Percentiles rank a stretch among this genome's conserved stretches.
phyloP scores from a whole-genome alignment of 2,329 filamentous ascomycete species.

The Fusarium staphyleae region DNA sequence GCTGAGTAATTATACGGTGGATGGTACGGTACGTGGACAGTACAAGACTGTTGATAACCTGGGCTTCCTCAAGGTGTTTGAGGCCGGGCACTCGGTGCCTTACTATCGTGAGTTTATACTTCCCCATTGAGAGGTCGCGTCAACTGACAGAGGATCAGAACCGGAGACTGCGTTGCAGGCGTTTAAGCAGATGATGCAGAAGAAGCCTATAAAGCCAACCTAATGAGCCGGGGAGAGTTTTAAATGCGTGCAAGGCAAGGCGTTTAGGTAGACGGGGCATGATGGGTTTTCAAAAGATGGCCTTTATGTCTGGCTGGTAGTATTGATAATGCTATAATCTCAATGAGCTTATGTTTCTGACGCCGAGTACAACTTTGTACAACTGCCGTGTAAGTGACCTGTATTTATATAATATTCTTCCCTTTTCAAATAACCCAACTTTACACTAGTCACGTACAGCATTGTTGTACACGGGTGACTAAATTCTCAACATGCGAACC shows the following conservation, averaged over 20 bases:
- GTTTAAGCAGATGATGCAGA: slow-evolving; percentile 41
- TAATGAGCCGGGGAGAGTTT: neutral
- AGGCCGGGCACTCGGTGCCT: slow-evolving; percentile 64
- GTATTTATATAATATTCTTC: neutral
- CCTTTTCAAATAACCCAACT: neutral
- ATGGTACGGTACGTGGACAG: slow-evolving; percentile 54
- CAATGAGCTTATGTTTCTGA: neutral
- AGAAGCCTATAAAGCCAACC: slow-evolving; percentile 30
- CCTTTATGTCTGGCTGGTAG: too few species aligned
- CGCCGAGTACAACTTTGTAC: neutral
- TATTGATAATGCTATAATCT: neutral
- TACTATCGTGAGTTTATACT: slow-evolving; percentile 47
- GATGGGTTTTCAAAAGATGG: neutral
- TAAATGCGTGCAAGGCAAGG: neutral
- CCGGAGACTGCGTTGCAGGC: slow-evolving; percentile 40
- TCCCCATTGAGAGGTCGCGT: neutral
- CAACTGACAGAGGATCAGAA: slow-evolving; percentile 26
- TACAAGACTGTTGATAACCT: slow-evolving; percentile 63
- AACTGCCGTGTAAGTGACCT: neutral
- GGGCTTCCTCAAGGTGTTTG: slow-evolving; percentile 64
- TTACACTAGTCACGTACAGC: slow-evolving; percentile 6
- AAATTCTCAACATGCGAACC: slow-evolving; percentile 12
- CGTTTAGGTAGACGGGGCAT: slow-evolving; percentile 1
- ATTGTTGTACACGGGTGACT: slow-evolving; percentile 7
- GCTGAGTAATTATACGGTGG: slow-evolving; percentile 55